Evolutionary conservation across 2,329 filamentous ascomycete species (phyloP), one percentile per base, ranked within the genome.

Genomic region (Sporothrix globosa): DNA sequence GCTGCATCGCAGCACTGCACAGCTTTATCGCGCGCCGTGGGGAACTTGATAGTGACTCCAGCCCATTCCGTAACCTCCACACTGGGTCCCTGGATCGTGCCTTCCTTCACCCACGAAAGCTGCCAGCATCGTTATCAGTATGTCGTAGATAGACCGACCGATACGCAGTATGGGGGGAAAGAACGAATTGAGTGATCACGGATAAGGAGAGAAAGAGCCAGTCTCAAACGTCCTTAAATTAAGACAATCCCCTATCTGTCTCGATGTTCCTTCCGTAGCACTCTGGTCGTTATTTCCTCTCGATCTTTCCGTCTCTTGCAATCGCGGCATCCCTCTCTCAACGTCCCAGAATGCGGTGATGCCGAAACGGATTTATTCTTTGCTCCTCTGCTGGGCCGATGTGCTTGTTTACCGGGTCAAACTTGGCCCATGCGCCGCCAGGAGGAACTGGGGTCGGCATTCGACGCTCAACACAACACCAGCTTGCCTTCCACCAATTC

Each of bases 21-120:
- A 48, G 41, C 44, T 34, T 65, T 66, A 52, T 66, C 46, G 46
- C 63, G 63, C 63, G 46, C 63, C 63, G 63, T 66, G 63, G 63
- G 61, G 63, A 52, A 48, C 65, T 34, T 67, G 63, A 69, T 69
- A 69, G 41, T 69, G 68, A 69, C 56, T 46, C 44, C 46, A 52
- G 56, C 30, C 46, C 46, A 69, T 69, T 54, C 68, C 68, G 68
- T 69, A 69, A 53, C 48, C 27, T 30, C 67, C 27, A 30, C 27
- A 30, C 27, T 30, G 27, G 27, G 27, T 30, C 27, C n/a, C 46
- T 54, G 41, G 67, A 41, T 61, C 54, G 54, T 48, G 17, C 67
- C 53, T 69, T 39, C 67, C 67, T 21, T n/a, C 19, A 17, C 54
- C 53, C 58, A 63, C 58, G 58, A 63, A 60, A 58, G 67, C 21